Evolutionary conservation across 495 filamentous ascomycete species (phyloP).

Genomic region (Annulohypoxylon bovei): DNA sequence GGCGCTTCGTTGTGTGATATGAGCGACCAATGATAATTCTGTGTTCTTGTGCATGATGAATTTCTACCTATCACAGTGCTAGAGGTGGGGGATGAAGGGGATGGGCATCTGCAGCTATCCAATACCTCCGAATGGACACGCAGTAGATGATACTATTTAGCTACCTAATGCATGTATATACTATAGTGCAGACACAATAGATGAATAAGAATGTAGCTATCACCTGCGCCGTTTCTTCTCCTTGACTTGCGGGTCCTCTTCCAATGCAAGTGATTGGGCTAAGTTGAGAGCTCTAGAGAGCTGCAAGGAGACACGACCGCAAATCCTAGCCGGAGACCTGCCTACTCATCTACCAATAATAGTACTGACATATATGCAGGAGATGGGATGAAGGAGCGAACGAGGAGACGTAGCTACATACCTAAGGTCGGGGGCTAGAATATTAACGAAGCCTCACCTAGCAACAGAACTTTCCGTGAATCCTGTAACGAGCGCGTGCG

Average conservation of each 20-base stretch:
- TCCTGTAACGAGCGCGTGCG: conserved; percentile 1
- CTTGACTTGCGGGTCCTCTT: conserved; percentile 25
- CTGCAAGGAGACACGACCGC: conserved; percentile 20
- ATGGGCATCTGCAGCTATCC: conserved; percentile 33
- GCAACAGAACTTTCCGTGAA: background rate
- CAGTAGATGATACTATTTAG: conserved; percentile 9
- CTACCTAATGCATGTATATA: background rate
- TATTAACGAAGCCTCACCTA: conserved; percentile 25
- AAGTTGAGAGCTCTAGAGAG: conserved; percentile 11
- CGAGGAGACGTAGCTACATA: conserved; percentile 21
- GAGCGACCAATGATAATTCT: conserved; percentile 35
- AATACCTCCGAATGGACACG: conserved; percentile 31
- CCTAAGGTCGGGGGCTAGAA: conserved; percentile 28
- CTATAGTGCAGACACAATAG: conserved; percentile 1
- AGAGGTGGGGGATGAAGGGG: conserved; percentile 25
- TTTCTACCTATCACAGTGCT: conserved; percentile 40
- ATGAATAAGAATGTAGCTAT: background rate
- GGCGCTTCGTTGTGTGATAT: conserved; percentile 40
- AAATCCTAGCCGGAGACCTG: conserved; percentile 17
- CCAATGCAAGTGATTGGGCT: conserved; percentile 19
- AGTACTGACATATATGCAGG: conserved; percentile 22
- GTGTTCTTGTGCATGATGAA: conserved; percentile 20
- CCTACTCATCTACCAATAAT: conserved; percentile 19
- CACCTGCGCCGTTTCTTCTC: conserved; percentile 19
- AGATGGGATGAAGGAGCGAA: conserved; percentile 33